phyloP scores from a whole-genome alignment of 306 rosid species.

The Astragalus glycyphyllos region DNA sequence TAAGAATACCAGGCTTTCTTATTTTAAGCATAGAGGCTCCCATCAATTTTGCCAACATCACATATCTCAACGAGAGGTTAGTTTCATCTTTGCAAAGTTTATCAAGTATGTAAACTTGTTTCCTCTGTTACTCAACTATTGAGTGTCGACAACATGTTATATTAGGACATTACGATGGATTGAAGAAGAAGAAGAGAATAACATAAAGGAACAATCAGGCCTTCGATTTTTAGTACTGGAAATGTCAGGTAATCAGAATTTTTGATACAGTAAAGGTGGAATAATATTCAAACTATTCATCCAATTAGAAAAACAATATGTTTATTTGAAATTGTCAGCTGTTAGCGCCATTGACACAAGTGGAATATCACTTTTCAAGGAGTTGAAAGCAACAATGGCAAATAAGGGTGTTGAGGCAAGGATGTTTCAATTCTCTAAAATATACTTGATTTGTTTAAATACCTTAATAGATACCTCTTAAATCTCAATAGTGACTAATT shows the following conservation, averaged over 20 bases:
- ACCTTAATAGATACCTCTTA: constrained; percentile 5
- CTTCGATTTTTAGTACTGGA: constrained; percentile 69
- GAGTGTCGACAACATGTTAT: constrained; percentile 16
- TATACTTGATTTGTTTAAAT: constrained; percentile 2
- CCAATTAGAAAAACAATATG: constrained; percentile 22
- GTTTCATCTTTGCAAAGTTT: constrained; percentile 26
- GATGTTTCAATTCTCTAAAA: constrained; percentile 3
- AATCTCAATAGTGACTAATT: constrained; percentile 11
- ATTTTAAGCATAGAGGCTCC: constrained; percentile 93
- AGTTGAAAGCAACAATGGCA: constrained; percentile 63
- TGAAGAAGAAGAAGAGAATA: constrained; percentile 69
- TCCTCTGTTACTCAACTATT: constrained; percentile 14
- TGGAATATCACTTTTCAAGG: constrained; percentile 76
- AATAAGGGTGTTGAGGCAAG: constrained; percentile 82
- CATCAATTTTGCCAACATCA: constrained; percentile 84
- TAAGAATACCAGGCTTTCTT: constrained; percentile 74
- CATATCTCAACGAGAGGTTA: constrained; percentile 89
- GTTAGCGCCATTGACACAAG: constrained; percentile 93
- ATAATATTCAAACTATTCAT: background rate
- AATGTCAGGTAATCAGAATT: constrained; percentile 66
- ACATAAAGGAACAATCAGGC: constrained; percentile 47
- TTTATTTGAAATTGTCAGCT: constrained; percentile 56
- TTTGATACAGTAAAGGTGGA: background rate
- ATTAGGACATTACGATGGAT: constrained; percentile 86
- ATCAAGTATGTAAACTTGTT: background rate